phyloP scores from a whole-genome alignment of 1,139 yeast species.

The Saccharomycopsis hybrid region DNA sequence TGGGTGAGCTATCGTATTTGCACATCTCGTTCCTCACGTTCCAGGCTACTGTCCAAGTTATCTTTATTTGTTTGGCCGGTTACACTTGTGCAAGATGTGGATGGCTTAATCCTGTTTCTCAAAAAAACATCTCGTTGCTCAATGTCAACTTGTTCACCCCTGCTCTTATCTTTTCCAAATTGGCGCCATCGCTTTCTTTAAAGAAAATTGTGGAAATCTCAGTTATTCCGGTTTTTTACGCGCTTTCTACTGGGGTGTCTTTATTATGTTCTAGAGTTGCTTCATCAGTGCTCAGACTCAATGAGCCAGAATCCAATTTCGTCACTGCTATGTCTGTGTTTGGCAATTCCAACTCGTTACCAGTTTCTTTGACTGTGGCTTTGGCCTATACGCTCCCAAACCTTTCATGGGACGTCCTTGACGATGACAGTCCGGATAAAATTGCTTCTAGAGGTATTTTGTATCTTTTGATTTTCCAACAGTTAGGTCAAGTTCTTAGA shows the following conservation, averaged over 20 bases:
- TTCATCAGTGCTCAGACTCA: conserved; percentile 43
- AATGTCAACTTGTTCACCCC: conserved; percentile 83
- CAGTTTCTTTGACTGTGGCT: conserved; percentile 66
- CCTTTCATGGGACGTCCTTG: conserved; percentile 67
- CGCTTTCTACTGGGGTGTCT: conserved; percentile 57
- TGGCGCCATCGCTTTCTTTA: conserved; percentile 67
- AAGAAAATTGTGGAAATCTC: conserved; percentile 63
- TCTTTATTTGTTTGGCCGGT: conserved; percentile 66
- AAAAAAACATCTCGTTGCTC: conserved; percentile 56
- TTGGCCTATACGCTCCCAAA: conserved; percentile 69
- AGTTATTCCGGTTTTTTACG: conserved; percentile 68
- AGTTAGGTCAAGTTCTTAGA: conserved; percentile 73
- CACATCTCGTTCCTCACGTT: conserved; percentile 61
- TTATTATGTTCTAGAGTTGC: conserved; percentile 46
- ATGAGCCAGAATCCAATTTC: conserved; percentile 63
- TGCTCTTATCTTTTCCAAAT: conserved; percentile 71
- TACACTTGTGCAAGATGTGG: conserved; percentile 61
- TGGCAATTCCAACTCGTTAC: conserved; percentile 70
- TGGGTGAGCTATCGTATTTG: conserved; percentile 37
- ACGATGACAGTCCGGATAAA: conserved; percentile 57
- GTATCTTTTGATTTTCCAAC: conserved; percentile 74
- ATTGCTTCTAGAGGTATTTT: conserved; percentile 78
- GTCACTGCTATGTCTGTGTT: conserved; percentile 88
- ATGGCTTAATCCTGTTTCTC: conserved; percentile 52
- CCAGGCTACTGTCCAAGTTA: conserved; percentile 75